Evolutionary conservation across 352 stramenopile species (phyloP).

Genomic region (Phytophthora macrochlamydospora): DNA sequence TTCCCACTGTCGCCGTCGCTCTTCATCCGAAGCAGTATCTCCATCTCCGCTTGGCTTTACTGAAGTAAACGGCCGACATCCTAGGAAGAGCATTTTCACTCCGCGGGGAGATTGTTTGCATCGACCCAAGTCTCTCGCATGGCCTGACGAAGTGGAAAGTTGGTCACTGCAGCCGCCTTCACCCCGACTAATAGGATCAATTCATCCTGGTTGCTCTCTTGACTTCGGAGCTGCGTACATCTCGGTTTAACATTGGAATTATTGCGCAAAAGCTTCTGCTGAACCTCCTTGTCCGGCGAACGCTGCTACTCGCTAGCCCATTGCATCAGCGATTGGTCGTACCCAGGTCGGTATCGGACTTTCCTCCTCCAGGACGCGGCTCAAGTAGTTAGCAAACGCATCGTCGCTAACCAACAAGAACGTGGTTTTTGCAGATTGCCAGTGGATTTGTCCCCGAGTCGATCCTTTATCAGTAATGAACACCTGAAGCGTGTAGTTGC

Average conservation of each 20-base stretch:
- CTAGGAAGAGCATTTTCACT: constrained; percentile 13
- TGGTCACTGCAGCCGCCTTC: constrained; percentile 42
- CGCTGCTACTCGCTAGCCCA: constrained; percentile 3
- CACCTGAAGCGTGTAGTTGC: constrained; percentile 4
- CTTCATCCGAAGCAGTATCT: not conserved
- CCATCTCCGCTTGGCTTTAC: not conserved
- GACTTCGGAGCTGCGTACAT: not conserved
- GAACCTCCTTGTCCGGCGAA: not conserved
- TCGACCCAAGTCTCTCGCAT: constrained; percentile 43
- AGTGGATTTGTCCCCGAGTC: not conserved
- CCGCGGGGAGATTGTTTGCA: not conserved
- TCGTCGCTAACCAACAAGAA: not conserved
- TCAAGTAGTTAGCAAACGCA: not conserved
- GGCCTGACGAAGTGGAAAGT: constrained; percentile 29
- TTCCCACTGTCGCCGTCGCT: not conserved
- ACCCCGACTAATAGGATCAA: constrained; percentile 40
- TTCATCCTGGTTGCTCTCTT: not conserved
- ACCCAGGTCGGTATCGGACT: constrained; percentile 1
- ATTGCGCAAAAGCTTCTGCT: not conserved
- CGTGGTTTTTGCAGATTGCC: not conserved
- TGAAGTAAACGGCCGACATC: constrained; percentile 7
- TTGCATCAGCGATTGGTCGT: not conserved
- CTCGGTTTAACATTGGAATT: not conserved
- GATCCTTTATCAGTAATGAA: constrained; percentile 12
- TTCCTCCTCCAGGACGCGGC: not conserved